These are phyloP conservation scores for Alternaria sp. DNA, from an alignment of 2,329 filamentous ascomycete species.

Conservation along the genomic window DNA sequence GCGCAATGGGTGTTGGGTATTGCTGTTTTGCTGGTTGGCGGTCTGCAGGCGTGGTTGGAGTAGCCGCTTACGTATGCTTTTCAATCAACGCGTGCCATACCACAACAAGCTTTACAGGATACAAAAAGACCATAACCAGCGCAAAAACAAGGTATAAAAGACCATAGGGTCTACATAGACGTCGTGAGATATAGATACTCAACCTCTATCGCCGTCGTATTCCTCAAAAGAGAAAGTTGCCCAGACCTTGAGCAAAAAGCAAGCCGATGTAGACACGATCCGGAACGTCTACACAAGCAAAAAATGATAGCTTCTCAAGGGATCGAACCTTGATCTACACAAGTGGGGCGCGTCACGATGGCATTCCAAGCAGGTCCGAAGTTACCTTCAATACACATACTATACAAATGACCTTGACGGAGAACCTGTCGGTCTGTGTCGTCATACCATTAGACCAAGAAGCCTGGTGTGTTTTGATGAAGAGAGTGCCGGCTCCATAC, in stretches of 20 bases:
- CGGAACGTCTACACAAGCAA: neutral
- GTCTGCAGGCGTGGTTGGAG: conserved; percentile 43
- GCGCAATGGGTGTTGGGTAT: conserved; percentile 47
- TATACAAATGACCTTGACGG: neutral
- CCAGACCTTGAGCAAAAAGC: neutral
- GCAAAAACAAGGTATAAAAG: neutral
- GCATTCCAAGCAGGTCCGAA: neutral
- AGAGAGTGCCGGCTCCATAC: neutral
- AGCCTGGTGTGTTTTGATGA: neutral
- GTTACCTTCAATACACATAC: neutral
- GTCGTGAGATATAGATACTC: neutral
- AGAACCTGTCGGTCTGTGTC: neutral
- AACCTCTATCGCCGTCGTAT: neutral
- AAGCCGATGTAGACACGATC: neutral
- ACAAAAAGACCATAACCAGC: neutral
- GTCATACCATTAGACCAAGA: neutral
- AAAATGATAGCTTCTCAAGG: neutral
- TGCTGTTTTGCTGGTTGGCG: conserved; percentile 41
- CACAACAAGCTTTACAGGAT: neutral
- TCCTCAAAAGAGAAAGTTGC: neutral
- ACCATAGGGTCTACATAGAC: neutral
- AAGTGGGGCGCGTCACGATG: neutral
- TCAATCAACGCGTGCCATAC: neutral
- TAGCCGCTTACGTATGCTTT: neutral
- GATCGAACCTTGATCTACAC: neutral